Evolutionary conservation across 1,284 basidiomycete species (phyloP).

Genomic region (Fomitiporia mediterranea): DNA sequence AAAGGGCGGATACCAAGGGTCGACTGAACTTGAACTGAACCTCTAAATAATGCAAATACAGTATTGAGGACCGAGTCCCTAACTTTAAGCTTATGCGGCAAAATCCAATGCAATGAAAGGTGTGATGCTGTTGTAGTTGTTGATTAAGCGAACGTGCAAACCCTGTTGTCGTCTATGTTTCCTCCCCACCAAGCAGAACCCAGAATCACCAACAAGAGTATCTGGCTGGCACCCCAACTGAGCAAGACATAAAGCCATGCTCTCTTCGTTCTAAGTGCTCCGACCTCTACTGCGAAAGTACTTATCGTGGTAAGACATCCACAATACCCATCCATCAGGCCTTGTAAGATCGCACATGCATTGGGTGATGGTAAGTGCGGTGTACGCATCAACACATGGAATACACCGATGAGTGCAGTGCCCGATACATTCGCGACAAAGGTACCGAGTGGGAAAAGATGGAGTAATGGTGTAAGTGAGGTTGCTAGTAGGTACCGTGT

Average conservation of each 20-base stretch:
- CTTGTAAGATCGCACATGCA: conserved; percentile 72
- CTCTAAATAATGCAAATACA: neutral
- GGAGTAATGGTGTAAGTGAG: conserved; percentile 61
- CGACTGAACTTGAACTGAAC: neutral
- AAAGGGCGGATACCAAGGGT: neutral
- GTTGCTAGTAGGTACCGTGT: conserved; percentile 79
- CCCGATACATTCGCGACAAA: conserved; percentile 82
- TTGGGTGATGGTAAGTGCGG: conserved; percentile 39
- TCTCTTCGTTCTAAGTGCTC: conserved; percentile 50
- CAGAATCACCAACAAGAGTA: conserved; percentile 70
- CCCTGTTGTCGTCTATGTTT: conserved; percentile 36
- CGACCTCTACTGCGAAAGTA: conserved; percentile 85
- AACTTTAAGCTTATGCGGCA: too few relatives aligned
- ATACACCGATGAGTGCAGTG: conserved; percentile 68
- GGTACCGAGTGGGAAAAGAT: conserved; percentile 81
- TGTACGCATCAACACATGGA: conserved; percentile 67
- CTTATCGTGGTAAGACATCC: conserved; percentile 94
- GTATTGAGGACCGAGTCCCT: neutral
- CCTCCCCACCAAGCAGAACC: conserved; percentile 65
- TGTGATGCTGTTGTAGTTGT: too few relatives aligned
- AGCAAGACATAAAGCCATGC: conserved; percentile 64
- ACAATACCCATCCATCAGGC: conserved; percentile 88
- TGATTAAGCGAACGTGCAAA: conserved; percentile 34
- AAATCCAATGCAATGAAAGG: too few relatives aligned
- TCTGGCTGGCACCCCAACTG: conserved; percentile 70